These are phyloP conservation scores for Aspergillus egyptiacus DNA, from an alignment of 495 filamentous ascomycete genomes.

Conservation along the genomic window DNA sequence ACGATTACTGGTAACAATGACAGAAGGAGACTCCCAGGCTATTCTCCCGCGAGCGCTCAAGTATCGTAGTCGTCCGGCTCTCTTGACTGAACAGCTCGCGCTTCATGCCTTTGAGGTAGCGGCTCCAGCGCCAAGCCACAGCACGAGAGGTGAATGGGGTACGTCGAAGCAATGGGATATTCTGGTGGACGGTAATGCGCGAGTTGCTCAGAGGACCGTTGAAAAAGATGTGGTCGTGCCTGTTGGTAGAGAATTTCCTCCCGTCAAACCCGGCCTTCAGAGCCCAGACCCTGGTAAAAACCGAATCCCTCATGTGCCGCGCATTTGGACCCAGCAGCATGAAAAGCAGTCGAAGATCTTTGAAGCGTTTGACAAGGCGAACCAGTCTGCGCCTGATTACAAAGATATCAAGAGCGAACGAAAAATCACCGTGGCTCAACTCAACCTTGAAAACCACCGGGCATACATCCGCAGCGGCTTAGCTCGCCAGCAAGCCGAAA, in stretches of 20 bases:
- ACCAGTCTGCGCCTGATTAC: constrained; percentile 2
- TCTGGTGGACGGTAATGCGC: constrained; percentile 25
- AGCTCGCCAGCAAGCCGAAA: constrained; percentile 21
- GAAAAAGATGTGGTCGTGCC: constrained; percentile 35
- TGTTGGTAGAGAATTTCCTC: constrained; percentile 25
- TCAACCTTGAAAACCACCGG: constrained; percentile 30
- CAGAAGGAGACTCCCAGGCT: constrained; percentile 40
- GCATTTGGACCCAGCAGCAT: constrained; percentile 16
- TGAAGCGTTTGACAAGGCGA: constrained; percentile 9
- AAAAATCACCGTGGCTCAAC: constrained; percentile 16
- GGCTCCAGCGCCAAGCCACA: constrained; percentile 12
- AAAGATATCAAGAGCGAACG: constrained; percentile 10
- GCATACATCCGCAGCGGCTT: constrained; percentile 23
- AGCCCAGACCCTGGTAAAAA: constrained; percentile 11
- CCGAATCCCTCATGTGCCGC: constrained; percentile 19
- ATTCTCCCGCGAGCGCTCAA: constrained; percentile 49
- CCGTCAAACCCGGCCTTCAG: constrained; percentile 22
- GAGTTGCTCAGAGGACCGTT: constrained; percentile 31
- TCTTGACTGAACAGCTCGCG: constrained; percentile 51
- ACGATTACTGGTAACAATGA: constrained; percentile 61
- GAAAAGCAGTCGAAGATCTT: constrained; percentile 15
- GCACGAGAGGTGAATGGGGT: constrained; percentile 5
- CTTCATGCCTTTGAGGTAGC: constrained; percentile 47
- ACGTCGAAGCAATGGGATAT: constrained; percentile 27
- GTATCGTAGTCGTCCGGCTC: constrained; percentile 45